A percentile compares a stretch with the other conserved stretches of the same genome.
Evolutionary conservation across 441 rosid genomes (phyloP).

Genomic region (Erodium trifolium): DNA sequence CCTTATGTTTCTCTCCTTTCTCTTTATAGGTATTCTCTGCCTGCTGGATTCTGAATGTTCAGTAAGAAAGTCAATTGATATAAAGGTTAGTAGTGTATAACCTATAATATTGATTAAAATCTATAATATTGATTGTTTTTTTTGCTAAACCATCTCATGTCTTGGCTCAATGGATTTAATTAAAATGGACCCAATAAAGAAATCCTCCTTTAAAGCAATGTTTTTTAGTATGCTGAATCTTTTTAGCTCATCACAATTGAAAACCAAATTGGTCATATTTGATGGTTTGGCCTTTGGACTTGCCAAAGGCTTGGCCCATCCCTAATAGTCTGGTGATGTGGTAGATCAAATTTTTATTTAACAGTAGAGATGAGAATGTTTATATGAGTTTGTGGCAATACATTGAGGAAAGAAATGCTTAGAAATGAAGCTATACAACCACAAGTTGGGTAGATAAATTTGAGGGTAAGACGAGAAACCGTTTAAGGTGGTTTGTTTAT

Average conservation of each 20-base stretch:
- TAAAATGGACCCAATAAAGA: constrained; percentile 5
- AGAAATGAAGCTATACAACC: not conserved
- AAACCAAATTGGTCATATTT: not conserved
- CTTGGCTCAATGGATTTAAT: not conserved
- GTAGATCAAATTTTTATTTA: not conserved
- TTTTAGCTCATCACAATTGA: not conserved
- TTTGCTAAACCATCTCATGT: constrained; percentile 5
- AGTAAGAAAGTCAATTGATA: constrained; percentile 44
- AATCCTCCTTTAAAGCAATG: not conserved
- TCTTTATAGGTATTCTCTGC: constrained; percentile 53
- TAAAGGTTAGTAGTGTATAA: constrained; percentile 41
- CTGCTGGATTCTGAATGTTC: constrained; percentile 42
- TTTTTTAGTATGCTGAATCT: not conserved
- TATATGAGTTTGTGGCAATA: not conserved
- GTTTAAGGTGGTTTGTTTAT: not conserved
- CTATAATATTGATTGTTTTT: constrained; percentile 11
- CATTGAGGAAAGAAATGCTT: not conserved
- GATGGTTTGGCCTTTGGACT: constrained; percentile 3
- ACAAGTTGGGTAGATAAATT: not conserved
- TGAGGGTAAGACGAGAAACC: not conserved
- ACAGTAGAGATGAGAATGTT: not conserved
- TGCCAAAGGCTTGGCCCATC: constrained; percentile 5
- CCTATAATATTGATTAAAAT: constrained; percentile 11
- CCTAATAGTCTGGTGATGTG: not conserved
- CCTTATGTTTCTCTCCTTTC: constrained; percentile 10